Percentiles rank a stretch among this genome's conserved stretches.
These are phyloP conservation scores for Pulicaria dysenterica DNA, from an alignment of 129 eudicot species.

Conservation along the genomic window DNA sequence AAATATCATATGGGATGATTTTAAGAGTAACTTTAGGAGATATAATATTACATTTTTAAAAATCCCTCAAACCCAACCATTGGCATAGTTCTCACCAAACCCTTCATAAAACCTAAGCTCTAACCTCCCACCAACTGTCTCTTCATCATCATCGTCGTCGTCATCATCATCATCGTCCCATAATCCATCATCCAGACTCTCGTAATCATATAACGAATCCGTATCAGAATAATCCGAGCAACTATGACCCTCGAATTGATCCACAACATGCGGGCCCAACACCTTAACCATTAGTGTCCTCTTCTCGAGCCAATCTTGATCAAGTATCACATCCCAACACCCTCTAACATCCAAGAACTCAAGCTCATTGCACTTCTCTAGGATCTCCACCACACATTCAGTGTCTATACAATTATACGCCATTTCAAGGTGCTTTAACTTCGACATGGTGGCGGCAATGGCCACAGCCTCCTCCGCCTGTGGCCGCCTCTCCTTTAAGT, in stretches of 20 bases:
- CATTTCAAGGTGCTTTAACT: conserved; percentile 69
- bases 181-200: conserved; percentile 43
- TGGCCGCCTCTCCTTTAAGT: conserved; percentile 39
- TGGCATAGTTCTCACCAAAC: conserved; percentile 35
- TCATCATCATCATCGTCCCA: conserved; percentile 44
- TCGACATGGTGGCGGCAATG: conserved; percentile 69
- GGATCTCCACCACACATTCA: conserved; percentile 47
- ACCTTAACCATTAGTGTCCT: conserved; percentile 44
- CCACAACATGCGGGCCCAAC: conserved; percentile 56
- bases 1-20: conserved; percentile 12
- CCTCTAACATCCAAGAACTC: conserved; percentile 72
- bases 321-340: conserved; percentile 70
- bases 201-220: conserved; percentile 40
- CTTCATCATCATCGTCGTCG: conserved; percentile 31
- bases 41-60: conserved; percentile 15
- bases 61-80: conserved; percentile 41
- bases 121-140: conserved; percentile 37
- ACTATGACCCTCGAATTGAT: conserved; percentile 45
- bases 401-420: conserved; percentile 54
- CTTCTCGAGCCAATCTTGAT: conserved; percentile 43
- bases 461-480: conserved; percentile 71
- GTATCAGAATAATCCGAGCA: conserved; percentile 49
- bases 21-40: conserved; percentile 22
- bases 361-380: conserved; percentile 45
- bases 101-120: conserved; percentile 44